Base-by-base conservation (phyloP, 164 flowering plant genomes). In the Brasenia schreberi region DNA sequence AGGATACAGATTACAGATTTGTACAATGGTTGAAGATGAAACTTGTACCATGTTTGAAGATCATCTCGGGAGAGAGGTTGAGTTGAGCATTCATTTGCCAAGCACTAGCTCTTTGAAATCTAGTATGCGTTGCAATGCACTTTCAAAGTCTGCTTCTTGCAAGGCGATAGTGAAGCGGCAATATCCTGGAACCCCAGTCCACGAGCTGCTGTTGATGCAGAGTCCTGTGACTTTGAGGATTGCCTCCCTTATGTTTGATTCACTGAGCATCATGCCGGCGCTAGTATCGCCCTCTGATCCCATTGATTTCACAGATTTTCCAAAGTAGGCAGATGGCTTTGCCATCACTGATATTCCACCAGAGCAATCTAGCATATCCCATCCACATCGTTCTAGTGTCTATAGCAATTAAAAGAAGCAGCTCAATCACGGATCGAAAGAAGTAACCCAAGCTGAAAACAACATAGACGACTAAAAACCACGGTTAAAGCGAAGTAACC, bases 121-220 rank as follows among this genome's bases (percentile, higher is more conserved):
- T 43, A 63, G 56, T 17, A 94, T 83, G 83, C 89, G 77, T 44
- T 81, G 84, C 75, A 94, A 74, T 63, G 97, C 99, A 67, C 64
- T 76, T 65, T 83, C 79, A 68, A 94, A 94, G 61, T 83, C 87
- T 4, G 75, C 43, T 4, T 88, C 96, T 69, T 94, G 96, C 77
- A 94, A 69, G 14, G 89, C 97, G 66, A 91, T 61, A 3, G 89
- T 83, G 79, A 94, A 84, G 60, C 97, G 89, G 65, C 96, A 94
- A 77, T 86, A 89, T 27, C 89, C 89, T 4, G 95, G 84, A 45
- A 91, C 80, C 69, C 99, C 97, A 19, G 96, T 88, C 97, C 97
- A 94, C 0, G 81, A 67, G 62, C 88, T 77, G 63, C 96, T 85
- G 79, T 94, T 89, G 77, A 94, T 85, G 78, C 97, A 89, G 67